A percentile compares a stretch with the other conserved stretches of the same genome.
phyloP scores from a whole-genome alignment of 2,329 filamentous ascomycete genomes.

The Mycosphaerelloides madeirae region DNA sequence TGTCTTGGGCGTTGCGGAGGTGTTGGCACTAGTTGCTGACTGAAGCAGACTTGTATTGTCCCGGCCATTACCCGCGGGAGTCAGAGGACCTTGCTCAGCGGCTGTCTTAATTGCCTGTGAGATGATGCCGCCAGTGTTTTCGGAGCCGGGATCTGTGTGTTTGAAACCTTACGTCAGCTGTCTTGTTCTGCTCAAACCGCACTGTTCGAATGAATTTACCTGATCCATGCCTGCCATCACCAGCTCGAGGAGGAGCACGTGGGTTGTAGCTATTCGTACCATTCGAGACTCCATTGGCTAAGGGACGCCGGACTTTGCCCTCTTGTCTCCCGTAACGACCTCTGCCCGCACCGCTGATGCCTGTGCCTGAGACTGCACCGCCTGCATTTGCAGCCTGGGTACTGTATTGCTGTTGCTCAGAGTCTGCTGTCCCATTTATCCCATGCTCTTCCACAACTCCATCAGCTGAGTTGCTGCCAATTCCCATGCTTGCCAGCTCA shows the following conservation, averaged over 20 bases:
- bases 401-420: slow-evolving; percentile 48
- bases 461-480: slow-evolving; percentile 43
- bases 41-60: slow-evolving; percentile 71
- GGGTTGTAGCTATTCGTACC: slow-evolving; percentile 39
- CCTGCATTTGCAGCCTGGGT: slow-evolving; percentile 48
- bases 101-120: slow-evolving; percentile 88
- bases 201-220: slow-evolving; percentile 18
- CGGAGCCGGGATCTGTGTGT: slow-evolving; percentile 44
- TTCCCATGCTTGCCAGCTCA: slow-evolving; percentile 61
- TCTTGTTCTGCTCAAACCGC: slow-evolving; percentile 4
- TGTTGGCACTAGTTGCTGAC: slow-evolving; percentile 47
- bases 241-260: slow-evolving; percentile 16
- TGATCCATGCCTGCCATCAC: slow-evolving; percentile 18
- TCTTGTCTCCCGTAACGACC: slow-evolving; percentile 69
- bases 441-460: slow-evolving; percentile 41
- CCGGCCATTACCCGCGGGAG: slow-evolving; percentile 62
- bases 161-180: slow-evolving; percentile 14
- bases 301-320: slow-evolving; percentile 38
- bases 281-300: slow-evolving; percentile 29
- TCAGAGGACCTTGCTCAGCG: slow-evolving; percentile 58
- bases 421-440: slow-evolving; percentile 33
- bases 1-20: slow-evolving; percentile 62
- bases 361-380: slow-evolving; percentile 47
- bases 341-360: slow-evolving; percentile 78
- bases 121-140: slow-evolving; percentile 64